Evolutionary conservation across 1,284 basidiomycete genomes (phyloP), one percentile per base, ranked within the genome.

Genomic region (Rhodotorula sp.): DNA sequence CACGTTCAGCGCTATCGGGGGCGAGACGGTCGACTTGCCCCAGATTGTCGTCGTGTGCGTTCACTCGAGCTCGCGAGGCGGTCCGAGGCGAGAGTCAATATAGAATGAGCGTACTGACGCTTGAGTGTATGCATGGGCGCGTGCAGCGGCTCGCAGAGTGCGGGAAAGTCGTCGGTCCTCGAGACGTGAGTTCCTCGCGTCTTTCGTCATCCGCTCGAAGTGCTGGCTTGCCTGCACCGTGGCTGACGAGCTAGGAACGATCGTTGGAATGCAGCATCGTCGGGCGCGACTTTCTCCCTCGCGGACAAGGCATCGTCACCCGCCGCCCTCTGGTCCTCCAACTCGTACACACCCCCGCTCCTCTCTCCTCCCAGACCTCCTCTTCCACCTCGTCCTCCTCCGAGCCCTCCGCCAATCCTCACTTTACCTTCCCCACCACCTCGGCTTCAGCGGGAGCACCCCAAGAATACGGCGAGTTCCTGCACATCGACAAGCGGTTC

Each of bases 401-500:
- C n/a, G n/a, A n/a, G n/a, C n/a, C n/a, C n/a, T n/a, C 30, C 52
- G 39, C 57, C 11, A 66, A 66, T 58, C 64, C 64, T 9, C 27
- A 64, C 32, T 69, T 62, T 30, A 39, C 36, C 15, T n/a, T 64
- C 19, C 59, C 67, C 7, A 11, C 53, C 13, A 36, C 53, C 15
- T n/a, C 59, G 20, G 49, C 24, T 22, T 48, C 65, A 5, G 13
- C 48, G 8, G 76, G 60, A 67, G 71, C 67, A 32, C 70, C 75
- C 20, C 49, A 62, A 20, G 77, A 95, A 84, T 98, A 94, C 87
- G 95, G 88, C 62, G 95, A 99, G 81, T 99, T 99, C 81, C 85
- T 98, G 44, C 95, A 99, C 81, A 85, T 95, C 72, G 94, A 98
- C 85, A 92, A 92, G 80, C 88, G 91, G 60, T 98, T 95, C 82